Conservation (phyloP, 495 filamentous ascomycete genomes). For the Neurospora pannonica region DNA sequence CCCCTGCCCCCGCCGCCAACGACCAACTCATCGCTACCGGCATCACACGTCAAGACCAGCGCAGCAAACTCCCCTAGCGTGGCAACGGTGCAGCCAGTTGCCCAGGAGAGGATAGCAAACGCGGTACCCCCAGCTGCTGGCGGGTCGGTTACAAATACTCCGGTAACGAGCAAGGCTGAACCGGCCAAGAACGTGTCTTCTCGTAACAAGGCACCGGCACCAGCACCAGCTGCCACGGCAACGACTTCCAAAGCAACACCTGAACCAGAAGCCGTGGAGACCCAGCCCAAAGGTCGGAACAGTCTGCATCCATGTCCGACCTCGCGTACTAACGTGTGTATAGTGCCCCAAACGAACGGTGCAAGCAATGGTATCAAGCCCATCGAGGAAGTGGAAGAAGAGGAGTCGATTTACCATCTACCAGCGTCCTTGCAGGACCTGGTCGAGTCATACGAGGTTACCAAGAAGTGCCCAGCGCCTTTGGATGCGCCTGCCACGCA, state of each 20-base stretch:
- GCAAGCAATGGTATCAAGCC: constrained; percentile 40
- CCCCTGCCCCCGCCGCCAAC: constrained; percentile 82
- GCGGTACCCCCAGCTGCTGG: constrained; percentile 13
- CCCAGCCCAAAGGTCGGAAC: constrained; percentile 8
- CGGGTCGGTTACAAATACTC: constrained; percentile 8
- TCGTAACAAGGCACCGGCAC: constrained; percentile 30
- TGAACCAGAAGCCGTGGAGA: constrained; percentile 6
- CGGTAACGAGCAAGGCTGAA: constrained; percentile 12
- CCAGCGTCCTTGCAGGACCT: constrained; percentile 83
- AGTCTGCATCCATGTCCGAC: neutral
- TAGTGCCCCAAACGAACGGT: constrained; percentile 45
- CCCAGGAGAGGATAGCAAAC: constrained; percentile 26
- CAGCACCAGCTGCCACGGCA: constrained; percentile 15
- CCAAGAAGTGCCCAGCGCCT: constrained; percentile 53
- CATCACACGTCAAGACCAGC: constrained; percentile 29
- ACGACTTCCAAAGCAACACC: constrained; percentile 30
- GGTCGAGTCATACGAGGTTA: constrained; percentile 79
- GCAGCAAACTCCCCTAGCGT: constrained; percentile 35
- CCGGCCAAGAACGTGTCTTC: constrained; percentile 12
- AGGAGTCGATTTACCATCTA: constrained; percentile 91
- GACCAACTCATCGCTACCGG: constrained; percentile 40
- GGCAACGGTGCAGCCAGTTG: constrained; percentile 29
- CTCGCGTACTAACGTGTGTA: constrained; percentile 14
- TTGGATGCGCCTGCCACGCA: constrained; percentile 55
- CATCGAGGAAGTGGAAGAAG: constrained; percentile 41